phyloP scores from a whole-genome alignment of 83 land plant genomes.

The Diphasiastrum complanatum region DNA sequence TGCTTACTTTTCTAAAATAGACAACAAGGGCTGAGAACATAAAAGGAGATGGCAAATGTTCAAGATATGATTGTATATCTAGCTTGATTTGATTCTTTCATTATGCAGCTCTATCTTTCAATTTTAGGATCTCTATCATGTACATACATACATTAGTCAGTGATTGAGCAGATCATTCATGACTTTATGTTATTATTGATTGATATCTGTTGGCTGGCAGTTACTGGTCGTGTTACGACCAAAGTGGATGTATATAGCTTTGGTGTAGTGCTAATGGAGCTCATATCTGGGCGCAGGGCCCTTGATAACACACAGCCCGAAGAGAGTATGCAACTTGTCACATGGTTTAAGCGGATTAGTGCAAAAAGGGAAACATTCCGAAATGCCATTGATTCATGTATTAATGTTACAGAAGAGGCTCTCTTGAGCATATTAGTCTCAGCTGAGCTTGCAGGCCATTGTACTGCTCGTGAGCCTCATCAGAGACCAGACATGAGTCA shows the following conservation, averaged over 20 bases:
- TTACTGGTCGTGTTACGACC: not conserved
- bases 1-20: too few species aligned
- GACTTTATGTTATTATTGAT: too few species aligned
- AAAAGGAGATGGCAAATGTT: too few species aligned
- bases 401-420: not conserved
- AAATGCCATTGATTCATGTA: not conserved
- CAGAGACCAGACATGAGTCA: conserved; percentile 1
- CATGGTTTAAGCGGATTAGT: not conserved
- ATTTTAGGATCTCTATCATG: too few species aligned
- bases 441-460: conserved; percentile 3
- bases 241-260: not conserved
- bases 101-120: too few species aligned
- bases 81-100: too few species aligned
- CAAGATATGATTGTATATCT: too few species aligned
- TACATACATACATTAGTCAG: too few species aligned
- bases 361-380: not conserved
- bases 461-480: not conserved
- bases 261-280: too few species aligned
- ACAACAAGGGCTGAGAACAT: too few species aligned
- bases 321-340: not conserved
- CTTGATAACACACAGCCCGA: not conserved
- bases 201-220: not conserved
- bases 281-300: not conserved
- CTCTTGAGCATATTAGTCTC: not conserved
- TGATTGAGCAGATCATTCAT: too few species aligned